Evolutionary conservation across 768 basidiomycete species (phyloP).

Genomic region (Psilocybe sp.): DNA sequence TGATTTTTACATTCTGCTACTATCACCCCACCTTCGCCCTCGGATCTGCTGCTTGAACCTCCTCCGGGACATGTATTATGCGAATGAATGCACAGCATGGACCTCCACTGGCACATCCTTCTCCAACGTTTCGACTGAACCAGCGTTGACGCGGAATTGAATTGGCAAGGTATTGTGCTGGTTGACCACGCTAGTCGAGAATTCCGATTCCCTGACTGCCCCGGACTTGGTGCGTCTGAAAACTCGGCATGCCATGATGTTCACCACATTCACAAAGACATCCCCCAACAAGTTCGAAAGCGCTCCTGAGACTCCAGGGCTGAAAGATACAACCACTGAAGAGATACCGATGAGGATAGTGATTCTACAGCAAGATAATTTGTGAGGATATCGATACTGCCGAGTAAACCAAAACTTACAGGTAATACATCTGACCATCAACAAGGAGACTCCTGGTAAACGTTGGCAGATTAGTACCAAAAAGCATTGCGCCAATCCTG

Average conservation of each 20-base stretch:
- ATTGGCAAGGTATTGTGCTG: not conserved
- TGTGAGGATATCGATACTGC: too few species aligned
- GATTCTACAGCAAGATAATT: too few species aligned
- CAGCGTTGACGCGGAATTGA: not conserved
- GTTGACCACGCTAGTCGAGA: not conserved
- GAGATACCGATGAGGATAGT: too few species aligned
- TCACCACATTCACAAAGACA: slow-evolving; percentile 9
- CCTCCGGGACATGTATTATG: too few species aligned
- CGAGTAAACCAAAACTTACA: not conserved
- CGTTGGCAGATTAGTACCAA: slow-evolving; percentile 18
- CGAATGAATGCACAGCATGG: too few species aligned
- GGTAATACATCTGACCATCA: slow-evolving; percentile 27
- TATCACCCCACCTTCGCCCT: too few species aligned
- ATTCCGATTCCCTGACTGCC: slow-evolving; percentile 1
- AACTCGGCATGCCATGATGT: slow-evolving; percentile 16
- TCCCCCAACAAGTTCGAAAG: too few species aligned
- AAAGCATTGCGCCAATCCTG: slow-evolving; percentile 6
- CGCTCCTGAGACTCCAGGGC: too few species aligned
- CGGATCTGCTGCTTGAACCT: too few species aligned
- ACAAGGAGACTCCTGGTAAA: slow-evolving; percentile 21
- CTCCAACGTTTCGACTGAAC: not conserved
- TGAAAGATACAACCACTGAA: too few species aligned
- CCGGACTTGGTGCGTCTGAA: slow-evolving; percentile 13
- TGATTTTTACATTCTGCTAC: too few species aligned
- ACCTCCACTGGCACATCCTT: too few species aligned